phyloP scores from a whole-genome alignment of 2,329 filamentous ascomycete species.

The Tolypocladium ovalisporum region DNA sequence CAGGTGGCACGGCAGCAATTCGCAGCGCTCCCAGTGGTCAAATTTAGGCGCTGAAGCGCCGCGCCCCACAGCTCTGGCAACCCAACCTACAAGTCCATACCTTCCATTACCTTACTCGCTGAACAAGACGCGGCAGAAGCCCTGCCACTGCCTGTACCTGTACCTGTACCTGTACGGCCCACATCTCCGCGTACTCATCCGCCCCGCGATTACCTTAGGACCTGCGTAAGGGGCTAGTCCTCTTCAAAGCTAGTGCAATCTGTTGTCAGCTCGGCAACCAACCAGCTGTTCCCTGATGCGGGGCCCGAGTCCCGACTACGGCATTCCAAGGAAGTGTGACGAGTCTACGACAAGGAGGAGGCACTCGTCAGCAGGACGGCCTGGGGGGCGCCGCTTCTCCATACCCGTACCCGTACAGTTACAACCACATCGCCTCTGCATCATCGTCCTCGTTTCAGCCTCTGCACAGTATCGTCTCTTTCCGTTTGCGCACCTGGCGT shows the following conservation, averaged over 20 bases:
- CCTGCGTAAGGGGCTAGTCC: neutral
- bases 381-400: neutral
- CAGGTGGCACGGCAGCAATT: neutral
- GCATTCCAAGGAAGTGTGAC: neutral
- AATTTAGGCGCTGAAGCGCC: neutral
- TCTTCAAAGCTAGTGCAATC: neutral
- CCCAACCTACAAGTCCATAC: too few species aligned
- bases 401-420: neutral
- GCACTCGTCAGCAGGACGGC: neutral
- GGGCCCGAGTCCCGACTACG: neutral
- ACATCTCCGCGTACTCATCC: too few species aligned
- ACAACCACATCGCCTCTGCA: neutral
- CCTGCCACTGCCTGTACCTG: neutral
- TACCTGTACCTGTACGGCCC: too few species aligned
- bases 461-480: neutral
- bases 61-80: neutral
- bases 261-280: neutral
- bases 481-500: neutral
- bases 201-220: neutral
- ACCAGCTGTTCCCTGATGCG: neutral
- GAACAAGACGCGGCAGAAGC: neutral
- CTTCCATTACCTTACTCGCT: too few species aligned
- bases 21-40: neutral
- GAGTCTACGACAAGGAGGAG: neutral
- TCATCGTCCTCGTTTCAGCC: neutral